Evolutionary conservation across 257 asterid genomes (phyloP).

Genomic region (Ligustrum vulgare): DNA sequence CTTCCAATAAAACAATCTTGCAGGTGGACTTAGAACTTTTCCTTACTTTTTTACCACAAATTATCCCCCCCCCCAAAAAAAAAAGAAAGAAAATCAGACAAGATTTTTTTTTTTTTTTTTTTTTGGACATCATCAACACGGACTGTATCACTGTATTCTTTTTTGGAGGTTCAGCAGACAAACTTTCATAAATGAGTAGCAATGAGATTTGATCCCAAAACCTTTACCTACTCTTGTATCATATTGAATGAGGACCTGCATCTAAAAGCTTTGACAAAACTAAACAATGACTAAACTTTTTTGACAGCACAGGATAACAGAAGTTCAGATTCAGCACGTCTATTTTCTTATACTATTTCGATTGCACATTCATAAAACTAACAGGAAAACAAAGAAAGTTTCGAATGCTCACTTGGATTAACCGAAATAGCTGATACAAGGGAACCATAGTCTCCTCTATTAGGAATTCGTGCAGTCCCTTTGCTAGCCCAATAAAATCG

Average conservation of each 20-base stretch:
- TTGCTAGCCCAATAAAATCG: slow-evolving; percentile 81
- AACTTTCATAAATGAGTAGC: background rate
- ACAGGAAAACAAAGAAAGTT: background rate
- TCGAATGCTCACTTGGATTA: slow-evolving; percentile 56
- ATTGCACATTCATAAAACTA: background rate
- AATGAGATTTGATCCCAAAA: background rate
- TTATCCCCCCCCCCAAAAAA: no score
- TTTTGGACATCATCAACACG: background rate
- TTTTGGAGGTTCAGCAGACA: background rate
- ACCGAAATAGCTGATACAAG: slow-evolving; percentile 88
- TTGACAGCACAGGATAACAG: background rate
- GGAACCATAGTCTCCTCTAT: slow-evolving; percentile 79
- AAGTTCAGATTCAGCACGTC: background rate
- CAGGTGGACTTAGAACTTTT: no score
- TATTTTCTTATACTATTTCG: background rate
- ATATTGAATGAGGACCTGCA: background rate
- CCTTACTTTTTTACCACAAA: no score
- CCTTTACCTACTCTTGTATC: no score
- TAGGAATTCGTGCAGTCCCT: slow-evolving; percentile 81
- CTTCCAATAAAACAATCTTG: no score
- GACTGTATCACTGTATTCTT: background rate
- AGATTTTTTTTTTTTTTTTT: no score
- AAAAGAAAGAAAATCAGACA: no score
- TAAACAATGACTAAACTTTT: background rate
- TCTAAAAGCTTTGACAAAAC: background rate